Base-by-base conservation (phyloP, 164 flowering plant species). In the Tetrastigma voinierianum region DNA sequence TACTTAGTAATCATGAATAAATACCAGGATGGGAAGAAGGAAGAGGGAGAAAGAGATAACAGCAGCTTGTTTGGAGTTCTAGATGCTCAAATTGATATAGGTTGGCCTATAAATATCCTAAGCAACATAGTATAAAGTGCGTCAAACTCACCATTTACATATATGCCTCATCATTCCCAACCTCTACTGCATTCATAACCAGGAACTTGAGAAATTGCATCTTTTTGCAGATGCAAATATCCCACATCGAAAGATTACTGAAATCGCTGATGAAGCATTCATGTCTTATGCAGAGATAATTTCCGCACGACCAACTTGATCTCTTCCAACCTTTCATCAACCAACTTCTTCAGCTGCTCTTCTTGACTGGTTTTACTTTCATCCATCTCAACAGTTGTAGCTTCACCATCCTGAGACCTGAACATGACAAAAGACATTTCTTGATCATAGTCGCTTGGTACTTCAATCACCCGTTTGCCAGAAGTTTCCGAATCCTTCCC, bases 381-480 rank as follows among this genome's bases (percentile, higher is more conserved):
- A 59, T 83, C 92, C 62, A 77, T 68, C 66, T 82, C 86, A 32
- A 78, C 56, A 25, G 62, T 67, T 32, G 32, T 57, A 15, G 72
- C 65, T 45, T 80, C 89, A 62, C 67, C 76, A 46, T 68, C 67
- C 24, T 46, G 48, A 8, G 88, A 68, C 66, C 75, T 84, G 64
- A 82, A 88, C 93, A 96, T 84, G 7, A 85, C 93, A 77, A 96
- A 96, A 17, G 97, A 83, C 86, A 74, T 82, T 54, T 84, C 95
- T 32, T 74, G 76, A 46, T 87, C 84, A 72, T 72, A 82, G 10
- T 83, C 82, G 54, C 84, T 89, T 24, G 90, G 90, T 18, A 90
- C 82, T 16, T 89, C 91, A 60, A 85, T 72, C 51, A 96, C 72
- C 66, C 58, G 70, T 71, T 93, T 96, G 53, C 87, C 91, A 16